Evolutionary conservation across 1,284 basidiomycete species (phyloP), one percentile per base, ranked within the genome.

Genomic region (Ustilago shanxiensis): DNA sequence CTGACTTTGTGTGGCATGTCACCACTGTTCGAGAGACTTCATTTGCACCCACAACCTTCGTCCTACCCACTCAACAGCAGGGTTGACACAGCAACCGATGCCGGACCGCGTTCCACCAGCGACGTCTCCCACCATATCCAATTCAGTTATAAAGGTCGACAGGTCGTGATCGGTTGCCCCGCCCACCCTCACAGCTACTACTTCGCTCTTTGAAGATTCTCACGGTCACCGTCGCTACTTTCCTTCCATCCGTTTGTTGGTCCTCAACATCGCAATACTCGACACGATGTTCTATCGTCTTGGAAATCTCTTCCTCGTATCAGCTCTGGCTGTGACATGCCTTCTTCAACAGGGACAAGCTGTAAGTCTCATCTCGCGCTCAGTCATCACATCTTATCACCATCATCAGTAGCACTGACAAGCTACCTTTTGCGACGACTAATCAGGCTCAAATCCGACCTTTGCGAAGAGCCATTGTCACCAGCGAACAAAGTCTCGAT

Each of bases 311-410:
- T 20, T 58, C 3, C 33, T 67, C 16, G 11, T 53, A 11, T 41
- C 60, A 39, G 37, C 52, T 2, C 28, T 66, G n/a, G 50, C 41
- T 41, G 52, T 47, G 20, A 41, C 52, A 9, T 64, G 60, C 57
- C 49, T 64, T 14, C 47, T 57, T 1, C 49, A 47, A 0, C 49
- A 41, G 13, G 60, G 22, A 16, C 69, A 66, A 55, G 69, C 55
- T 59, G 69, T 72, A 56, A 60, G 63, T 52, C 24, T 18, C 18
- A 22, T 22, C 22, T n/a, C 20, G 8, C 33, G 14, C n/a, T 39
- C 0, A 41, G 13, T 16, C n/a, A 31, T 49, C 31, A 5, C 16
- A 26, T 7, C 22, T n/a, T 1, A 3, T 26, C 3, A 5, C n/a
- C 35, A 24, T 39, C 22, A n/a, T n/a, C n/a, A n/a, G n/a, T n/a